Conservation (phyloP, 495 filamentous ascomycete genomes). For the Xylaria bambusicola region DNA sequence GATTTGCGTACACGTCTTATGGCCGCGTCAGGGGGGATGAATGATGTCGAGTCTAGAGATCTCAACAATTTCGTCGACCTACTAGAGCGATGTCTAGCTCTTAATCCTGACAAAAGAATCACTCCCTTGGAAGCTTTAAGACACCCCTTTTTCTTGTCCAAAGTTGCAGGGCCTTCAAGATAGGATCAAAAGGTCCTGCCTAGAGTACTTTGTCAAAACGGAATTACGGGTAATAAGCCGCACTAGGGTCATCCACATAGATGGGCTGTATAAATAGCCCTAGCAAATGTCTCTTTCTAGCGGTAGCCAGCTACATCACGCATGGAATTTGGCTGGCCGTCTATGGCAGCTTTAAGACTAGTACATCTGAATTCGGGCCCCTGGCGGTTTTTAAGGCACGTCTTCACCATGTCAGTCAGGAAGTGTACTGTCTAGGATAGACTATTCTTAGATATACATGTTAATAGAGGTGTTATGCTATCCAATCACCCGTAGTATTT, state of each 20-base stretch:
- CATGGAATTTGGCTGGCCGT: neutral
- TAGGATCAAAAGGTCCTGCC: constrained; percentile 14
- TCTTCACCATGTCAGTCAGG: neutral
- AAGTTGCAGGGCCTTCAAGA: constrained; percentile 24
- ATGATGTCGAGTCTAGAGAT: constrained; percentile 74
- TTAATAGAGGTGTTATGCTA: neutral
- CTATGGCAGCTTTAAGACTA: neutral
- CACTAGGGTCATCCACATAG: neutral
- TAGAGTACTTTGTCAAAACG: neutral
- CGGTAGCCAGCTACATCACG: neutral
- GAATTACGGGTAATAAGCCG: neutral
- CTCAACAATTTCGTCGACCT: constrained; percentile 80
- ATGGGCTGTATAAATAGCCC: neutral
- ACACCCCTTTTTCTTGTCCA: constrained; percentile 70
- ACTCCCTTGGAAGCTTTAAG: constrained; percentile 83
- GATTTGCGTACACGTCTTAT: constrained; percentile 78
- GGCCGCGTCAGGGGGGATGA: constrained; percentile 71
- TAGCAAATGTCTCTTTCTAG: neutral
- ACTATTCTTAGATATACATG: constrained; percentile 7
- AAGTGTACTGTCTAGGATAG: neutral
- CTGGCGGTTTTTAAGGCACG: neutral
- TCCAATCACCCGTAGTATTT: neutral
- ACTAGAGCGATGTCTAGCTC: constrained; percentile 78
- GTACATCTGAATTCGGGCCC: neutral
- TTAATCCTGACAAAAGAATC: constrained; percentile 92